These are phyloP conservation scores for Malassezia sympodialis DNA, from an alignment of 1,284 basidiomycete genomes.

Conservation along the genomic window DNA sequence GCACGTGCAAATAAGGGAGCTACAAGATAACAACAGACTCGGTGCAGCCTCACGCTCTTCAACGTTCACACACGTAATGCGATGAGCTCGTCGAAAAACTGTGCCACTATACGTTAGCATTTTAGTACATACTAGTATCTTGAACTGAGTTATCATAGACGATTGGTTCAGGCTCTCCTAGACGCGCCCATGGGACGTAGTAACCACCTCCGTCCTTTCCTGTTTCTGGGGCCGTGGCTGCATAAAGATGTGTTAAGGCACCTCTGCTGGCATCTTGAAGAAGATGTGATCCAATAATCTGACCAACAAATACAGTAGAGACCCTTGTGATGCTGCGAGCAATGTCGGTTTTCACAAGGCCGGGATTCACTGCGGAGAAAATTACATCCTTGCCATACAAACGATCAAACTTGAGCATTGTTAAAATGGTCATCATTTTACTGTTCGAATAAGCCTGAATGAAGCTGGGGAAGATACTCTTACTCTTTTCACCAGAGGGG, in stretches of 20 bases:
- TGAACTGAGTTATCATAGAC: slow-evolving; percentile 10
- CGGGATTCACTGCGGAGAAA: slow-evolving; percentile 23
- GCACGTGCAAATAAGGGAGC: background rate
- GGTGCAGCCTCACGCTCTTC: background rate
- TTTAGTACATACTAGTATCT: background rate
- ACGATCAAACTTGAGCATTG: slow-evolving; percentile 1
- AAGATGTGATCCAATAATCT: slow-evolving; percentile 19
- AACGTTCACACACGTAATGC: background rate
- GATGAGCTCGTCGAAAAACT: slow-evolving; percentile 26
- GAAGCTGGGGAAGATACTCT: background rate
- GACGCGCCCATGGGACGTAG: slow-evolving; percentile 26
- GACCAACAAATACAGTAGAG: slow-evolving; percentile 3
- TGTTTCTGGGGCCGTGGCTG: slow-evolving; percentile 9
- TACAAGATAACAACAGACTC: background rate
- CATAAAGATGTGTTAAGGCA: slow-evolving; percentile 30
- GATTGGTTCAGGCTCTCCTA: slow-evolving; percentile 16
- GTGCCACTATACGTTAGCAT: slow-evolving; percentile 14
- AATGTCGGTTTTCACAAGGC: slow-evolving; percentile 17
- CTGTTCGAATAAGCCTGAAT: slow-evolving; percentile 24
- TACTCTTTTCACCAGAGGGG: background rate
- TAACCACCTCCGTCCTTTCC: slow-evolving; percentile 21
- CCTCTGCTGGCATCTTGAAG: slow-evolving; percentile 19
- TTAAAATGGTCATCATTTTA: slow-evolving; percentile 20
- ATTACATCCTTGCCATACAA: slow-evolving; percentile 15
- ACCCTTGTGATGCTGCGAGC: slow-evolving; percentile 9